Evolutionary conservation across 164 flowering plant genomes (phyloP), one percentile per base, ranked within the genome.

Genomic region (Paratinospora sagittata): DNA sequence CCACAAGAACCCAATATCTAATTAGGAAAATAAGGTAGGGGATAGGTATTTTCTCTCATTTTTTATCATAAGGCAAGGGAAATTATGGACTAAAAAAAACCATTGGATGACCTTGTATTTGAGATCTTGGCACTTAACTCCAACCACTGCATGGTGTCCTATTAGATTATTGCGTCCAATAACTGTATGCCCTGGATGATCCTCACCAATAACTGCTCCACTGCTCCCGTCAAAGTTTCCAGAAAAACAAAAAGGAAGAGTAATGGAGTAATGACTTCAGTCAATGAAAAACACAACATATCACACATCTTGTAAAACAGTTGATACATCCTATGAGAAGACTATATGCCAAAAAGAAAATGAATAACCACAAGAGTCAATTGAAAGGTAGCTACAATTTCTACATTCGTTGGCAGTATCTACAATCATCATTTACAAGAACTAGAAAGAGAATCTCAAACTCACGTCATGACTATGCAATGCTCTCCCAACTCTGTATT

Each of bases 191-290:
- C 97, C 98, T 11, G 99, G 97, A 77, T 88, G 79, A 73, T 92
- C 94, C 76, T 91, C 93, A 27, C 99, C 99, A 79, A 92, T 87
- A 72, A 95, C 83, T 63, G 97, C 97, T 73, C 97, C 97, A 84
- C 97, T 92, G 85, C 82, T 78, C 21, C 68, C 17, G 7, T 21
- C 26, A 43, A 68, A 69, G n/a, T 41, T 65, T 37, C 21, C 36
- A 19, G 49, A 66, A 64, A 27, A 63, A 71, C 4, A 65, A 27
- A 8, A 70, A 67, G 17, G 13, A 67, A 0, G 24, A 41, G 21
- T 16, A 14, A 47, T 6, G 17, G 60, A 52, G 14, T 3, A 52
- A 52, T 17, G 21, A 19, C 23, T 52, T 52, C 23, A 14, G 23
- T 17, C 0, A 19, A 52, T 16, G 60, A 19, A 67, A 23, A 12